Conservation (phyloP, 2,329 filamentous ascomycete species). For the Neurospora sp. region DNA sequence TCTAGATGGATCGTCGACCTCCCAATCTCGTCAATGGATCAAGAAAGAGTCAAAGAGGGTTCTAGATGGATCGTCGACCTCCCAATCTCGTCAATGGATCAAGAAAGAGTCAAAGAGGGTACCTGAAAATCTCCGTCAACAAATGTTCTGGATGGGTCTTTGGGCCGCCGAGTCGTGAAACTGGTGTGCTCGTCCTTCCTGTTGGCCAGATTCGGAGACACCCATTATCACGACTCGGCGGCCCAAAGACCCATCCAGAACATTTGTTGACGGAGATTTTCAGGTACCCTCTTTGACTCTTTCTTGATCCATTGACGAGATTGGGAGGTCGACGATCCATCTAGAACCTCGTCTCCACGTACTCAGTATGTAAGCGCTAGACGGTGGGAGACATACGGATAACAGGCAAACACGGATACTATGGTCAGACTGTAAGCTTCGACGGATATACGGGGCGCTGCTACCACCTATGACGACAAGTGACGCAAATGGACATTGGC, state of each 20-base stretch:
- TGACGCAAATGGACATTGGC: conserved; percentile 4
- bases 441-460: neutral
- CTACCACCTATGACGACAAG: conserved; percentile 12
- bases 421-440: neutral
- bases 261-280: neutral
- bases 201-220: neutral
- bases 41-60: too few relatives aligned
- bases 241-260: neutral
- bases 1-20: too few relatives aligned
- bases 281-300: neutral
- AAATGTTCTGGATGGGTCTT: too few relatives aligned
- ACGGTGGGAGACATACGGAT: neutral
- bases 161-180: too few relatives aligned
- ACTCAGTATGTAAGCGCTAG: neutral
- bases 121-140: too few relatives aligned
- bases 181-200: neutral
- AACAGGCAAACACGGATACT: neutral
- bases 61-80: too few relatives aligned
- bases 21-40: too few relatives aligned
- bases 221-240: too few relatives aligned
- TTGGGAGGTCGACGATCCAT: neutral
- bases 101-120: too few relatives aligned
- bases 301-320: neutral
- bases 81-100: too few relatives aligned
- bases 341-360: neutral